Percentiles rank a stretch among this genome's conserved stretches.
Conservation (phyloP, 2,329 filamentous ascomycete species). For the Fusarium torreyae region DNA sequence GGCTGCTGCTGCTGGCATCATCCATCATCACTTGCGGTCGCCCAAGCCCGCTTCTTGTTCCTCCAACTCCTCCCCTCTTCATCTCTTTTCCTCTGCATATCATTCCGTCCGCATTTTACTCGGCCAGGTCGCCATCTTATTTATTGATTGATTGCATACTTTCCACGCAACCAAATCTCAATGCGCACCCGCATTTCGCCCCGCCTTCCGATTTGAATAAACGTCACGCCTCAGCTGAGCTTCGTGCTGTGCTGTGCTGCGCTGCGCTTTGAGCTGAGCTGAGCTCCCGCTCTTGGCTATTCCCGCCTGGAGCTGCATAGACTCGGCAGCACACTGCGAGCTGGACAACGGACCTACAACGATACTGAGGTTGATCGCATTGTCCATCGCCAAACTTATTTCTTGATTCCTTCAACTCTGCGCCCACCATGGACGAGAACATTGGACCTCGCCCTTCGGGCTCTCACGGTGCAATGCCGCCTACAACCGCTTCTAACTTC, state of each 20-base stretch:
- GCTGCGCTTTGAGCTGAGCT: slow-evolving; percentile 41
- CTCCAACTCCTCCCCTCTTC: slow-evolving; percentile 34
- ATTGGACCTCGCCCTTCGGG: slow-evolving; percentile 54
- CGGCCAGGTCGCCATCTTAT: slow-evolving; percentile 15
- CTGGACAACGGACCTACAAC: slow-evolving; percentile 29
- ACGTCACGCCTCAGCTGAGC: slow-evolving; percentile 40
- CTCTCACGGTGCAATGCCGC: slow-evolving; percentile 51
- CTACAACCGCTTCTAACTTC: slow-evolving; percentile 53
- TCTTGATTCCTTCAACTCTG: background rate
- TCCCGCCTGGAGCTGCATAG: slow-evolving; percentile 33
- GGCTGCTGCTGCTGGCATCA: slow-evolving; percentile 52
- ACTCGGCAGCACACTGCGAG: slow-evolving; percentile 29
- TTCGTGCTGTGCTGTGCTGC: slow-evolving; percentile 32
- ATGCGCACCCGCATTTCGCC: slow-evolving; percentile 39
- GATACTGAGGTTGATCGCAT: slow-evolving; percentile 20
- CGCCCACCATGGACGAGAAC: slow-evolving; percentile 58
- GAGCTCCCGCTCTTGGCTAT: slow-evolving; percentile 33
- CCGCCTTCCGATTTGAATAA: slow-evolving; percentile 40
- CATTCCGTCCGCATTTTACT: slow-evolving; percentile 2
- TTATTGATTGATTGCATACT: slow-evolving; percentile 14
- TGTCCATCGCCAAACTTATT: slow-evolving; percentile 1
- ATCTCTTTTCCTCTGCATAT: slow-evolving; percentile 31
- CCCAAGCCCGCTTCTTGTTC: slow-evolving; percentile 40
- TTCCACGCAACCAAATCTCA: slow-evolving; percentile 16
- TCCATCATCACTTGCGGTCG: slow-evolving; percentile 38